Conservation (phyloP, 805 yeast genomes). For the Candida rishiriensis region DNA sequence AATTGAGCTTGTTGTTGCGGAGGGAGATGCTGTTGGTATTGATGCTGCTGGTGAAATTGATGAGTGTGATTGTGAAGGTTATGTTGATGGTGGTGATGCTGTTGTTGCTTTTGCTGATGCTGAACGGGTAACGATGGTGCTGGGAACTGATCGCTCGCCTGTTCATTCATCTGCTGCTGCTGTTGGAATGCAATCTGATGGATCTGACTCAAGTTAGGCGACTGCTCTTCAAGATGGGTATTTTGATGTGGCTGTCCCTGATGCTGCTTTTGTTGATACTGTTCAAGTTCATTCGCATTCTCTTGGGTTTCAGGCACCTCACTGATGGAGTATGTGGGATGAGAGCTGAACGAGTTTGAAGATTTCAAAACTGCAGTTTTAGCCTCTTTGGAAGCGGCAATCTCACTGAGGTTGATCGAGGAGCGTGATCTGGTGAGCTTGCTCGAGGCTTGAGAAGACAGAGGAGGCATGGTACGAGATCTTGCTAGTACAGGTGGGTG, state of each 20-base stretch:
- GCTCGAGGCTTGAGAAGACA: conserved; percentile 8
- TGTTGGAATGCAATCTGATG: neutral
- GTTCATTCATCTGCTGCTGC: too few relatives aligned
- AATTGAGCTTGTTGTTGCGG: conserved; percentile 1
- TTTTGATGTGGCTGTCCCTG: neutral
- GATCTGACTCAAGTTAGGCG: neutral
- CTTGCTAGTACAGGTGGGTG: conserved; percentile 13
- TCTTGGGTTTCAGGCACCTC: conserved; percentile 9
- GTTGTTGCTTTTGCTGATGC: conserved; percentile 2
- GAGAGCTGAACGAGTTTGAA: conserved; percentile 9
- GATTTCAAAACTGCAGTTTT: conserved; percentile 25
- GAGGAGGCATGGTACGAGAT: conserved; percentile 9
- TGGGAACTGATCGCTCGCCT: too few relatives aligned
- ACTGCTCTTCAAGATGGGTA: neutral
- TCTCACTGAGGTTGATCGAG: conserved; percentile 50
- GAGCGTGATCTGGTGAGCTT: conserved; percentile 42
- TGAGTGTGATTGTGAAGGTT: conserved; percentile 1
- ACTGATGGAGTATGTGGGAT: conserved; percentile 10
- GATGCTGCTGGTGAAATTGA: neutral
- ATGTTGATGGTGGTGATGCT: conserved; percentile 5
- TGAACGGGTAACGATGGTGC: too few relatives aligned
- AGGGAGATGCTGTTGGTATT: conserved; percentile 1
- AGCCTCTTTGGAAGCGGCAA: conserved; percentile 36
- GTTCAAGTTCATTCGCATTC: too few relatives aligned
- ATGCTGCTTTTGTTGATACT: too few relatives aligned